Conservation (phyloP, 164 flowering plant genomes). For the Annona squamosa region DNA sequence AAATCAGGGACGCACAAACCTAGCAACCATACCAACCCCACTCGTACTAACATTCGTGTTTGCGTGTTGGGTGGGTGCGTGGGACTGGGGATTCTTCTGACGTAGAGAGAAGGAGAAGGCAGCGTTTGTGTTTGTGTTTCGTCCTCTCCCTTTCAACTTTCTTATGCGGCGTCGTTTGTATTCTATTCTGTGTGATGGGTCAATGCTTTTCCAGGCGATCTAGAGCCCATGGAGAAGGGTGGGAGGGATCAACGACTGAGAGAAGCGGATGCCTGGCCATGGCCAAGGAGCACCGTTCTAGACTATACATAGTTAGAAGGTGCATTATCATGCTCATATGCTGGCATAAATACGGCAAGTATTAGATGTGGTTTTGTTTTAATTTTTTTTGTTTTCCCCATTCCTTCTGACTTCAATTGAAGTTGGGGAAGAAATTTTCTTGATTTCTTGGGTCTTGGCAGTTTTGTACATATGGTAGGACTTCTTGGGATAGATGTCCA, state of each 20-base stretch:
- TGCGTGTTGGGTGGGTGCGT: too few relatives aligned
- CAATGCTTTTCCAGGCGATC: constrained; percentile 9
- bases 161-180: background rate
- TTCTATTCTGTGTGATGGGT: constrained; percentile 2
- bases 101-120: background rate
- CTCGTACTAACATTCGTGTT: too few relatives aligned
- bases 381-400: background rate
- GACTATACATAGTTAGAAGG: constrained; percentile 19
- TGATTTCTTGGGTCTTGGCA: background rate
- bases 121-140: background rate
- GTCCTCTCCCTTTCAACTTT: background rate
- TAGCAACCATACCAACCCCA: too few relatives aligned
- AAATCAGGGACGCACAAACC: too few relatives aligned
- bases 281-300: constrained; percentile 17
- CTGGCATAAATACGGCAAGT: constrained; percentile 10
- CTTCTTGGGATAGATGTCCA: background rate
- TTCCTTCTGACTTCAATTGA: background rate
- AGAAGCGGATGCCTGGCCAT: constrained; percentile 11
- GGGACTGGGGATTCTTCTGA: too few relatives aligned
- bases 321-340: constrained; percentile 16
- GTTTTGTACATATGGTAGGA: background rate
- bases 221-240: background rate
- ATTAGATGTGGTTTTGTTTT: background rate
- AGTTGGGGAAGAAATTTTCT: background rate
- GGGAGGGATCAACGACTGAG: constrained; percentile 1